A percentile compares a stretch with the other conserved stretches of the same genome.
phyloP scores from a whole-genome alignment of 352 stramenopile species.

The Lagenidium giganteum region DNA sequence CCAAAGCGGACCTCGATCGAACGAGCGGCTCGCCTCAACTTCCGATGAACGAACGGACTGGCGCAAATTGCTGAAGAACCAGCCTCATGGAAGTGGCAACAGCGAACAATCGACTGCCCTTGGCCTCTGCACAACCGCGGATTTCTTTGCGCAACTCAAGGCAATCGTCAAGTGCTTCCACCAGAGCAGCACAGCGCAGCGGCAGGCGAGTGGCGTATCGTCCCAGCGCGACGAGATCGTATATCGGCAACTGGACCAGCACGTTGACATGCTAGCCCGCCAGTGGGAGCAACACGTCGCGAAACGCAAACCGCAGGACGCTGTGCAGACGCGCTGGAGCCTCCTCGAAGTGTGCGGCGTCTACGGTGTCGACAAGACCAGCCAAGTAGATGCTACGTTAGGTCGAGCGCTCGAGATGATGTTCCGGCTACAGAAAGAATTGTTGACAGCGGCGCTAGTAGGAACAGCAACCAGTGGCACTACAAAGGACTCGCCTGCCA shows the following conservation, averaged over 20 bases:
- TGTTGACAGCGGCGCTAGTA: constrained; percentile 39
- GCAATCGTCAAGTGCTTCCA: constrained; percentile 46
- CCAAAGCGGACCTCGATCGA: constrained; percentile 45
- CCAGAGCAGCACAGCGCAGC: constrained; percentile 8
- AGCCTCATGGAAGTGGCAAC: too few relatives aligned
- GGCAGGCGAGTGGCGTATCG: too few relatives aligned
- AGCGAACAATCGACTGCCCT: too few relatives aligned
- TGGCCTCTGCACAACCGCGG: constrained; percentile 29
- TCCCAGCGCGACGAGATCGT: background rate
- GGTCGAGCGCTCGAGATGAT: constrained; percentile 32
- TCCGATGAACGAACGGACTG: constrained; percentile 63
- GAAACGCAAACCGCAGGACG: background rate
- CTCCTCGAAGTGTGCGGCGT: constrained; percentile 43
- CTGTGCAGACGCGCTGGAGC: constrained; percentile 40
- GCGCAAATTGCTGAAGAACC: constrained; percentile 55
- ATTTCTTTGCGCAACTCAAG: constrained; percentile 48
- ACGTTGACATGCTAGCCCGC: constrained; percentile 38
- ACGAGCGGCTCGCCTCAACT: constrained; percentile 38
- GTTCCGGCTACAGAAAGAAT: constrained; percentile 39
- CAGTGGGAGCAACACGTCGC: constrained; percentile 5
- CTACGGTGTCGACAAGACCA: constrained; percentile 38
- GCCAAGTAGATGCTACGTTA: constrained; percentile 22
- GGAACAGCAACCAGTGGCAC: too few relatives aligned
- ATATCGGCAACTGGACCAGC: constrained; percentile 50
- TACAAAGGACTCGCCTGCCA: too few relatives aligned